Conservation (phyloP, 2,329 filamentous ascomycete genomes). For the Lojkania enalia region DNA sequence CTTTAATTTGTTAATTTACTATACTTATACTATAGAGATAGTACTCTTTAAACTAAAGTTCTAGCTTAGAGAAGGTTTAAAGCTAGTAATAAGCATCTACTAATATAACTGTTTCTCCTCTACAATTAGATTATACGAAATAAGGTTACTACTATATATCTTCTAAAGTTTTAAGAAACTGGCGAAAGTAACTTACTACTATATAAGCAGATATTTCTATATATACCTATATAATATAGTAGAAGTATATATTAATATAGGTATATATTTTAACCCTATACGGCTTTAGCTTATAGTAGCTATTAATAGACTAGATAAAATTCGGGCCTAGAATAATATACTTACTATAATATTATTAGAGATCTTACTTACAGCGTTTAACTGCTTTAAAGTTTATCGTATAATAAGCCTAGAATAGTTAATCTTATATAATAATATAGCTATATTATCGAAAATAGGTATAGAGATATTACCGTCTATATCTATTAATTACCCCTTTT, state of each 20-base stretch:
- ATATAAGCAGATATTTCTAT: slow-evolving; percentile 1
- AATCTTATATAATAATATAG: neutral
- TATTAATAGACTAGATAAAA: slow-evolving; percentile 1
- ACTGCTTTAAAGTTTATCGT: slow-evolving; percentile 1
- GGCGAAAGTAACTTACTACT: neutral
- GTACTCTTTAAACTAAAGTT: neutral
- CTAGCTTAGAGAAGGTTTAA: neutral
- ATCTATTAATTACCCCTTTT: neutral
- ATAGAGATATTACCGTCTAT: slow-evolving; percentile 1
- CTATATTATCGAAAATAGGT: neutral
- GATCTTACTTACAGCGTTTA: slow-evolving; percentile 1
- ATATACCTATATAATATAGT: slow-evolving; percentile 3
- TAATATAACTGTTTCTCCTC: slow-evolving; percentile 1
- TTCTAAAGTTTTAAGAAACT: slow-evolving; percentile 1
- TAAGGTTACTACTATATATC: neutral
- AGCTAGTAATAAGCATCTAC: neutral
- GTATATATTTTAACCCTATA: slow-evolving; percentile 1
- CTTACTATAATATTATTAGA: neutral
- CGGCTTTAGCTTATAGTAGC: slow-evolving; percentile 1
- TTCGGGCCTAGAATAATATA: slow-evolving; percentile 2
- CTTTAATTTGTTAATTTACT: slow-evolving; percentile 2
- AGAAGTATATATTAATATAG: slow-evolving; percentile 4
- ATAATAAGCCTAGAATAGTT: neutral
- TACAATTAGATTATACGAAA: slow-evolving; percentile 1
- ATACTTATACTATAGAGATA: slow-evolving; percentile 3